Conservation (phyloP, 768 basidiomycete species). For the Mycena floridula region DNA sequence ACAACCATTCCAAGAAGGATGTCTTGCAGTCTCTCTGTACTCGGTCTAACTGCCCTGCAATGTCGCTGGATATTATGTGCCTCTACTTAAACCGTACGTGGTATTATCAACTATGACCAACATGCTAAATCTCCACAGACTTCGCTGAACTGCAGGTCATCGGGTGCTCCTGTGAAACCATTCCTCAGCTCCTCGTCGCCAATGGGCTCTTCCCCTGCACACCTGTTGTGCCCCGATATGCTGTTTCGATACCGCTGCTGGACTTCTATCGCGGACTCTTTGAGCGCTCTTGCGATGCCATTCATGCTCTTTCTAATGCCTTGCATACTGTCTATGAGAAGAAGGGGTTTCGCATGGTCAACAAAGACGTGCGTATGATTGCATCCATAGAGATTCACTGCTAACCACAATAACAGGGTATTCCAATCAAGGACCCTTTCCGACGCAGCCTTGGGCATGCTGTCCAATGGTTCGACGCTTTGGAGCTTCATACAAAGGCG, state of each 20-base stretch:
- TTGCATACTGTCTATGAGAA: slow-evolving; percentile 22
- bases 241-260: slow-evolving; percentile 23
- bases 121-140: too few species aligned
- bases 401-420: slow-evolving; percentile 14
- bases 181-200: slow-evolving; percentile 18
- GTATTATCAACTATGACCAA: too few species aligned
- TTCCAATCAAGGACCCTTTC: slow-evolving; percentile 23
- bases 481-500: slow-evolving; percentile 12
- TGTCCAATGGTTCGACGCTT: slow-evolving; percentile 22
- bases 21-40: too few species aligned
- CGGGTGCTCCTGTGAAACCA: slow-evolving; percentile 15
- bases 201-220: slow-evolving; percentile 30
- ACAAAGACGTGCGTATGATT: slow-evolving; percentile 10
- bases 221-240: too few species aligned
- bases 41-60: too few species aligned
- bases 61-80: too few species aligned
- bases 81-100: too few species aligned
- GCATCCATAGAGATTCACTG: background rate
- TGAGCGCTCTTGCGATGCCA: slow-evolving; percentile 30
- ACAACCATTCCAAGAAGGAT: too few species aligned
- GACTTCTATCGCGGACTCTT: slow-evolving; percentile 24
- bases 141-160: slow-evolving; percentile 8
- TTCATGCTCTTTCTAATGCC: slow-evolving; percentile 20
- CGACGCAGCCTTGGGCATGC: too few species aligned
- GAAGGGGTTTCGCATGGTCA: slow-evolving; percentile 15